Percentiles rank a stretch among this genome's conserved stretches.
Evolutionary conservation across 192 early-diverging fungal genomes (phyloP).

Genomic region (Coemansia guatemalensis): DNA sequence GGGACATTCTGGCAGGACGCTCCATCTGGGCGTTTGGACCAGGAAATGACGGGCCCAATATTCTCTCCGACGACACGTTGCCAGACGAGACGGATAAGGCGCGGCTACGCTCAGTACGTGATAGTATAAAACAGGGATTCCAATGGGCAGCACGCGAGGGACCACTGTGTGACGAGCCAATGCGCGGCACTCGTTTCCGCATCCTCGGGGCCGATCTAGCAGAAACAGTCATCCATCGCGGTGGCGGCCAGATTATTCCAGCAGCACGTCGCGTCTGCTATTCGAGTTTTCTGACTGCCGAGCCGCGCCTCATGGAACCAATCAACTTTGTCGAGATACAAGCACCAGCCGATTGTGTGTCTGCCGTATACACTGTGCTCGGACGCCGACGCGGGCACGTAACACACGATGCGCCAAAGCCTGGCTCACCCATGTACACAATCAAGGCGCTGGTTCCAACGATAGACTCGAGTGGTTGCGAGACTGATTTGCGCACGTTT

Average conservation of each 20-base stretch:
- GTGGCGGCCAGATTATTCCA: conserved; percentile 96
- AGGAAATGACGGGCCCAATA: conserved; percentile 80
- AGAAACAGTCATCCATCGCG: conserved; percentile 84
- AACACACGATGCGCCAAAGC: conserved; percentile 88
- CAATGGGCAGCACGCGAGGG: conserved; percentile 97
- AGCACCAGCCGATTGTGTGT: conserved; percentile 93
- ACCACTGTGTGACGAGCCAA: conserved; percentile 95
- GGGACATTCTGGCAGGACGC: conserved; percentile 91
- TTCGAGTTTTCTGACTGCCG: conserved; percentile 92
- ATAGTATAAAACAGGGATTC: conserved; percentile 93
- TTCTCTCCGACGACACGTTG: conserved; percentile 94
- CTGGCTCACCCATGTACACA: conserved; percentile 91
- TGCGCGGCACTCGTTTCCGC: conserved; percentile 94
- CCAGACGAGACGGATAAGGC: conserved; percentile 85
- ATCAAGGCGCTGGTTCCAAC: conserved; percentile 94
- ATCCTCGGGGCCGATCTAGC: conserved; percentile 86
- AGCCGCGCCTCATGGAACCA: conserved; percentile 97
- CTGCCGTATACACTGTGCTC: conserved; percentile 92
- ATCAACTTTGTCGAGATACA: conserved; percentile 96
- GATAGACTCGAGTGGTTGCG: conserved; percentile 95
- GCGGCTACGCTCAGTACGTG: conserved; percentile 72
- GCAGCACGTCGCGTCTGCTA: conserved; percentile 95
- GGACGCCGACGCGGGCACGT: conserved; percentile 95
- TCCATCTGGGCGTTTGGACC: conserved; percentile 99
- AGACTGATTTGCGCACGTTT: conserved; percentile 94